Conservation (phyloP, 345 rosid genomes). For the Bruguiera parviflora region DNA sequence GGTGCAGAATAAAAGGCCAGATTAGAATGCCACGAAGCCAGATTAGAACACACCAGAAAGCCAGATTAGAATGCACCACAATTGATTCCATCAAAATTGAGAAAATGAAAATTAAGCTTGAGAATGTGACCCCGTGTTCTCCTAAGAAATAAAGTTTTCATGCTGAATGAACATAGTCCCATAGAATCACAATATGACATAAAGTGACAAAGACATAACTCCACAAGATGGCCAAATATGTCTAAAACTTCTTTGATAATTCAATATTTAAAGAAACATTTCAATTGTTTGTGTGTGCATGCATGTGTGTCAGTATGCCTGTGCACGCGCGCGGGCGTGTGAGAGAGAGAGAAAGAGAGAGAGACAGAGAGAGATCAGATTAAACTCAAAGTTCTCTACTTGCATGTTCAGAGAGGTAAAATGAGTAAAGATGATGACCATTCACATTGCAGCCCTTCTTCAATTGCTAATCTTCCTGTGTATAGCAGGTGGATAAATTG, state of each 20-base stretch:
- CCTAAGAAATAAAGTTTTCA: conserved; percentile 5
- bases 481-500: background rate
- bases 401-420: background rate
- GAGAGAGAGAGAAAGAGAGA: background rate
- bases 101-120: conserved; percentile 3
- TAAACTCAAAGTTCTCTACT: background rate
- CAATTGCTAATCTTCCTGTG: background rate
- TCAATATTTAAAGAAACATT: background rate
- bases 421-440: background rate
- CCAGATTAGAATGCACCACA: conserved; percentile 18
- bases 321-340: no score
- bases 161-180: background rate
- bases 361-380: background rate
- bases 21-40: conserved; percentile 2
- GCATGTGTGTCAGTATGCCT: no score
- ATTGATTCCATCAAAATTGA: background rate
- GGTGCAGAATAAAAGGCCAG: conserved; percentile 10
- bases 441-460: background rate
- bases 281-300: no score
- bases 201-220: background rate
- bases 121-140: background rate
- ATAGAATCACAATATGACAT: background rate
- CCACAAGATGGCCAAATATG: background rate
- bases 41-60: no score
- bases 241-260: background rate